Evolutionary conservation across 306 rosid genomes (phyloP).

Genomic region (Arachis stenosperma): DNA sequence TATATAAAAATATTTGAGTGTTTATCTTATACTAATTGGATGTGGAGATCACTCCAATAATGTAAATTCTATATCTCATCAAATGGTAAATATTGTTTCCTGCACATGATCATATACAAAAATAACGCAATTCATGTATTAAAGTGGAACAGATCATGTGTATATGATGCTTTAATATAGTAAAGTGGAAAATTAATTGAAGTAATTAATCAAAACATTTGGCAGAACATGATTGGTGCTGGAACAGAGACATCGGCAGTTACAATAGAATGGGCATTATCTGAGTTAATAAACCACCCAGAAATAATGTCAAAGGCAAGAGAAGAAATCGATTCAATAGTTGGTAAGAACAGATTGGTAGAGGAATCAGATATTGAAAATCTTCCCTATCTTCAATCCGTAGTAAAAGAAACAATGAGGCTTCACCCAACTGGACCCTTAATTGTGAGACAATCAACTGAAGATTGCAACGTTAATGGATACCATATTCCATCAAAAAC

Average conservation of each 20-base stretch:
- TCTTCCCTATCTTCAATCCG: conserved; percentile 66
- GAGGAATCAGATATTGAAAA: conserved; percentile 62
- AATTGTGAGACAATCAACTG: conserved; percentile 55
- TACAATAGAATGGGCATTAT: conserved; percentile 57
- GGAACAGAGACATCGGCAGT: conserved; percentile 59
- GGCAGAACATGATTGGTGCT: conserved; percentile 54
- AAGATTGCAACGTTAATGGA: conserved; percentile 47
- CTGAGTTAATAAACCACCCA: conserved; percentile 68
- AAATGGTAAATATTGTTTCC: too few species aligned
- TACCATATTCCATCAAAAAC: conserved; percentile 59
- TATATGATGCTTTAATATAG: neutral
- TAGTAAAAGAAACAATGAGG: conserved; percentile 74
- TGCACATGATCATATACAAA: too few species aligned
- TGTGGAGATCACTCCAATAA: too few species aligned
- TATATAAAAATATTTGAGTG: too few species aligned
- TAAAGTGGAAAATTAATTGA: too few species aligned
- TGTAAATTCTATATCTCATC: too few species aligned
- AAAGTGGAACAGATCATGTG: neutral
- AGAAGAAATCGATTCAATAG: conserved; percentile 53
- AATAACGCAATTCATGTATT: neutral
- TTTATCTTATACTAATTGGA: too few species aligned
- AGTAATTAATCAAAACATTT: too few species aligned
- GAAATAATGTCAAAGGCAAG: conserved; percentile 53
- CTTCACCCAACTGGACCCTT: conserved; percentile 76
- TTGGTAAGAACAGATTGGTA: conserved; percentile 54